Conservation (phyloP, 352 stramenopile species). For the Paralagenidium karlingii region DNA sequence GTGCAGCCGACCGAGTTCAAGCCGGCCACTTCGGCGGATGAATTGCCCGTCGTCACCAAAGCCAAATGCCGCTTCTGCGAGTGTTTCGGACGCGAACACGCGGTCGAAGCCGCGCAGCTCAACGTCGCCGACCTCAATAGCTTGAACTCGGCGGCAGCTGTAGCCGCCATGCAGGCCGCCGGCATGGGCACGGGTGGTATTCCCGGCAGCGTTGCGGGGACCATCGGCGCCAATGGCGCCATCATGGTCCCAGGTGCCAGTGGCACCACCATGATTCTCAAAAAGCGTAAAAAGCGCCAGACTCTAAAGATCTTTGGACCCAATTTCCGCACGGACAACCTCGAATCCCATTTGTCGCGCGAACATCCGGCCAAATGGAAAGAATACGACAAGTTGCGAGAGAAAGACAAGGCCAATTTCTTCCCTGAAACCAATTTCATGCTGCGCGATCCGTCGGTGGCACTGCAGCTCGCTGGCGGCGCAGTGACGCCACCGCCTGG, state of each 20-base stretch:
- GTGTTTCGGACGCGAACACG: slow-evolving; percentile 26
- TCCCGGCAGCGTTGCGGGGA: neutral
- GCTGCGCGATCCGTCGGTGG: neutral
- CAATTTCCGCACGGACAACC: slow-evolving; percentile 44
- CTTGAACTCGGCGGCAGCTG: neutral
- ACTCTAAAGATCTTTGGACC: slow-evolving; percentile 42
- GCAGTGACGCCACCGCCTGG: slow-evolving; percentile 1
- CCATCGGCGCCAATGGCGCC: neutral
- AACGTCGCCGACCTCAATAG: neutral
- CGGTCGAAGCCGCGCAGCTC: neutral
- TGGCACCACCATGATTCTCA: too few species aligned
- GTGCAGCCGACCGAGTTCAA: slow-evolving; percentile 29
- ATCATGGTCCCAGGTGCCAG: slow-evolving; percentile 4
- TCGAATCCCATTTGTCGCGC: slow-evolving; percentile 34
- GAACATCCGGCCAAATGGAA: slow-evolving; percentile 32
- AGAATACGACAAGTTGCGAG: slow-evolving; percentile 32
- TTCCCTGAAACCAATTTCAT: slow-evolving; percentile 13
- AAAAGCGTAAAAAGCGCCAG: slow-evolving; percentile 42
- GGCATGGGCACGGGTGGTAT: slow-evolving; percentile 5
- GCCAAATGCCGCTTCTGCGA: slow-evolving; percentile 51
- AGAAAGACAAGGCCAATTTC: slow-evolving; percentile 27
- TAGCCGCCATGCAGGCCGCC: slow-evolving; percentile 5
- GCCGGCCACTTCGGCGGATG: slow-evolving; percentile 2
- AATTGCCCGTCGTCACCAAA: slow-evolving; percentile 19
- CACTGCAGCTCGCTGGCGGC: neutral